A percentile compares a stretch with the other conserved stretches of the same genome.
Evolutionary conservation across 257 asterid genomes (phyloP).

Genomic region (Solanum paucissectum): DNA sequence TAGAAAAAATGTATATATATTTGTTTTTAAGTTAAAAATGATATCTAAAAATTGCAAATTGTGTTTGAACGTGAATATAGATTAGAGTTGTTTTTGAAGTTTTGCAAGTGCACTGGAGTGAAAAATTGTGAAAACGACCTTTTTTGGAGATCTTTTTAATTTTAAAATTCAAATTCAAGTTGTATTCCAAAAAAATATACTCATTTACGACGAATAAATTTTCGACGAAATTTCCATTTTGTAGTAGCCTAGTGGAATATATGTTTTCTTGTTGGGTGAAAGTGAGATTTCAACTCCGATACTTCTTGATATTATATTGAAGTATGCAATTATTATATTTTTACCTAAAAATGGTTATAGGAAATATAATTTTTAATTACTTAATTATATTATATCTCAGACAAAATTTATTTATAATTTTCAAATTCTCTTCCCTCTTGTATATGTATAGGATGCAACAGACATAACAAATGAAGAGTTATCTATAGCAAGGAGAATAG

Average conservation of each 20-base stretch:
- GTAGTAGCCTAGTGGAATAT: not conserved
- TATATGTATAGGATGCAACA: not conserved
- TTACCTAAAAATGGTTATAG: not conserved
- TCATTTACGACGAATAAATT: not conserved
- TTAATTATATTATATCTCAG: not conserved
- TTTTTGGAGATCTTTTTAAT: no score
- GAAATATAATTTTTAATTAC: not conserved
- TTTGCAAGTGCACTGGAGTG: not conserved
- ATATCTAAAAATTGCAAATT: no score
- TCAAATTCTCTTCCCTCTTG: not conserved
- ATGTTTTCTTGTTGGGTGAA: not conserved
- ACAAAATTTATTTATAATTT: not conserved
- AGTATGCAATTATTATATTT: not conserved
- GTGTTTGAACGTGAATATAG: rapidly evolving
- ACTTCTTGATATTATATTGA: not conserved
- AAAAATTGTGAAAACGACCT: not conserved
- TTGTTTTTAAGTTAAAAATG: no score
- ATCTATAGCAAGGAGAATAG: not conserved
- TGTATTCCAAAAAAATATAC: not conserved
- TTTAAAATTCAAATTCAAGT: no score
- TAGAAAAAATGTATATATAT: not conserved
- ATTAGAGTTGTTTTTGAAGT: not conserved
- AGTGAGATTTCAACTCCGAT: not conserved
- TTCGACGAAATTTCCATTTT: not conserved
- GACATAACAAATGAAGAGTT: not conserved